Evolutionary conservation across 179 eudicot genomes (phyloP).

Genomic region (Amaranthus tricolor): DNA sequence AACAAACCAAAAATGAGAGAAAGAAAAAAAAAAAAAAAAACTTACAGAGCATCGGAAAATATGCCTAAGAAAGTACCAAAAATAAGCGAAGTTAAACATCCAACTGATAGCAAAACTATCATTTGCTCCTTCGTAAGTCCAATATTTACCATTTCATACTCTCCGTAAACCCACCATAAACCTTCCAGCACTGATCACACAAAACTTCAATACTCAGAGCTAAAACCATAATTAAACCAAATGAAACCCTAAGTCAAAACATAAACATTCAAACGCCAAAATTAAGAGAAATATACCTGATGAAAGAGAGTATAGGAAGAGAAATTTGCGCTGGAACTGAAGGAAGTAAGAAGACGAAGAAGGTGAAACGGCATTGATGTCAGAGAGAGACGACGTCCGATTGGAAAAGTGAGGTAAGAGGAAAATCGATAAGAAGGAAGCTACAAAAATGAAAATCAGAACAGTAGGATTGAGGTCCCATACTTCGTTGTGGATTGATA

Average conservation of each 20-base stretch:
- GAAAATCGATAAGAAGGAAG: slow-evolving; percentile 51
- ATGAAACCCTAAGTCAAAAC: neutral
- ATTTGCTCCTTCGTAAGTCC: slow-evolving; percentile 61
- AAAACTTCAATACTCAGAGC: neutral
- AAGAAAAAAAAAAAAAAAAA: slow-evolving; percentile 1
- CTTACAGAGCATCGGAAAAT: slow-evolving; percentile 85
- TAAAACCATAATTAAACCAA: neutral
- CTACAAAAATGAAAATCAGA: slow-evolving; percentile 47
- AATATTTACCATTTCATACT: slow-evolving; percentile 53
- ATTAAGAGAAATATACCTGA: slow-evolving; percentile 45
- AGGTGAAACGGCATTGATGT: slow-evolving; percentile 8
- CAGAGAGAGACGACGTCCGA: slow-evolving; percentile 33
- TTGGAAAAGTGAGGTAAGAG: slow-evolving; percentile 48
- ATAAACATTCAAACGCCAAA: neutral
- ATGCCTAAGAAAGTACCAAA: slow-evolving; percentile 65
- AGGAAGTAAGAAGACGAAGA: slow-evolving; percentile 49
- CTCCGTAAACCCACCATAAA: slow-evolving; percentile 67
- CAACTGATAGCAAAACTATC: slow-evolving; percentile 48
- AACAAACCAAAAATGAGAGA: neutral
- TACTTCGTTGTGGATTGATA: slow-evolving; percentile 60
- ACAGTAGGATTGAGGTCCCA: slow-evolving; percentile 61
- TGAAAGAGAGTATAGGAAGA: slow-evolving; percentile 58
- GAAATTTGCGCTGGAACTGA: slow-evolving; percentile 60
- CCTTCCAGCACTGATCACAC: slow-evolving; percentile 68
- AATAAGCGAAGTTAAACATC: slow-evolving; percentile 55